These are phyloP conservation scores for Epichloe hybrida DNA, from an alignment of 2,329 filamentous ascomycete species.

Conservation along the genomic window DNA sequence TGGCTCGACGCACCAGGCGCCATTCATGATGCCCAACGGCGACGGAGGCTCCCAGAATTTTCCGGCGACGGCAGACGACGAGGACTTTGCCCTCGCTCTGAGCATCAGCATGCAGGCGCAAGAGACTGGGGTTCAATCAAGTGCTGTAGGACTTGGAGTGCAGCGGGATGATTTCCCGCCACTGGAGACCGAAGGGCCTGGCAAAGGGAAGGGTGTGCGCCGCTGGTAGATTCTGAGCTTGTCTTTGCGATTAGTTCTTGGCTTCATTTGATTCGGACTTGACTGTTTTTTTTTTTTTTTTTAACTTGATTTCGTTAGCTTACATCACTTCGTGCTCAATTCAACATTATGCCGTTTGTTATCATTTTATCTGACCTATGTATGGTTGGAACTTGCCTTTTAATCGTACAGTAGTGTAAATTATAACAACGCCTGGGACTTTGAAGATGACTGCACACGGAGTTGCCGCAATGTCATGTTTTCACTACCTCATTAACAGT, in stretches of 20 bases:
- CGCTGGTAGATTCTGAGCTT: slow-evolving; percentile 8
- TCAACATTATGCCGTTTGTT: slow-evolving; percentile 1
- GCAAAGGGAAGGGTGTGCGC: slow-evolving; percentile 28
- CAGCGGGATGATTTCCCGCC: slow-evolving; percentile 26
- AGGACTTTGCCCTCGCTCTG: slow-evolving; percentile 47
- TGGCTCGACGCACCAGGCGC: slow-evolving; percentile 21
- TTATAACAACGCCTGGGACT: too few species aligned
- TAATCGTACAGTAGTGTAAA: too few species aligned
- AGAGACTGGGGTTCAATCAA: slow-evolving; percentile 12
- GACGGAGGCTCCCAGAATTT: slow-evolving; percentile 7
- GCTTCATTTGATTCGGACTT: not conserved
- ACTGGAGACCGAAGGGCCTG: slow-evolving; percentile 26
- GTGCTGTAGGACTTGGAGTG: slow-evolving; percentile 1
- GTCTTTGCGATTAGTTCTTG: not conserved
- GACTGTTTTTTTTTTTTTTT: not conserved
- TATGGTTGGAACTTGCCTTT: too few species aligned
- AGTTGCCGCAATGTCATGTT: too few species aligned
- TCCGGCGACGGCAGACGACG: slow-evolving; percentile 23
- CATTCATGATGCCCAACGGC: slow-evolving; percentile 11
- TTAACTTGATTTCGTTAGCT: too few species aligned
- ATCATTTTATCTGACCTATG: not conserved
- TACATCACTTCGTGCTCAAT: not conserved
- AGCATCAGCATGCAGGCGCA: slow-evolving; percentile 46
- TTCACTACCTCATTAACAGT: too few species aligned
- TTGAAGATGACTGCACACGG: too few species aligned